Evolutionary conservation across 129 eudicot species (phyloP).

Genomic region (Smallanthus sonchifolius): DNA sequence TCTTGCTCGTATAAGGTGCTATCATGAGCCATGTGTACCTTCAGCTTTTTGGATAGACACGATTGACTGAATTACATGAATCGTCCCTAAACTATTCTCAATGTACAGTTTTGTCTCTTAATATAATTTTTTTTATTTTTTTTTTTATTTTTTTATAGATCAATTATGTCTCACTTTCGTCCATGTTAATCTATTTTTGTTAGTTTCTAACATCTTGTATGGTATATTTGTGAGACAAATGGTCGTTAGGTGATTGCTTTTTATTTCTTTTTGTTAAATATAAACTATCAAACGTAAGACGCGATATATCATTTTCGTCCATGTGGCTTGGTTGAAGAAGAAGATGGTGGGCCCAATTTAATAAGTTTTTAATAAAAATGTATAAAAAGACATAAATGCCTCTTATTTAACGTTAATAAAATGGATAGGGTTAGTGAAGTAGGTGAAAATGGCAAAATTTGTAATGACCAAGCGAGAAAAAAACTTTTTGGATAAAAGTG

Average conservation of each 20-base stretch:
- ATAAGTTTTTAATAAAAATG: too few species aligned
- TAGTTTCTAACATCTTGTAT: neutral
- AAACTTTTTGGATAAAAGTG: too few species aligned
- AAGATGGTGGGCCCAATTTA: too few species aligned
- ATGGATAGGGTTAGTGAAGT: too few species aligned
- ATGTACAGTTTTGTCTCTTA: neutral
- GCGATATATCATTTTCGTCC: too few species aligned
- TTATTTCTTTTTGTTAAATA: too few species aligned
- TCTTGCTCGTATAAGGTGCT: constrained; percentile 10
- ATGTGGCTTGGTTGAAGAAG: too few species aligned
- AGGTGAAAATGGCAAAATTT: too few species aligned
- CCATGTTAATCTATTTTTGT: neutral
- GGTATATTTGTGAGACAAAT: neutral
- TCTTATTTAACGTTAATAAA: too few species aligned
- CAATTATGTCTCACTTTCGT: neutral
- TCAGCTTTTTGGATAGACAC: constrained; percentile 22
- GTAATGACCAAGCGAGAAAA: too few species aligned
- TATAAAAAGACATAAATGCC: too few species aligned
- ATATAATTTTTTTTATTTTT: neutral
- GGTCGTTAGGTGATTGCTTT: too few species aligned
- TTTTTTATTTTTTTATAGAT: neutral
- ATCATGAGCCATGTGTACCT: constrained; percentile 17
- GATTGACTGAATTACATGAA: neutral
- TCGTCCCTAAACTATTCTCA: neutral
- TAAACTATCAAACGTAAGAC: neutral